Percentiles rank a stretch among this genome's conserved stretches.
Evolutionary conservation across 2,329 filamentous ascomycete species (phyloP).

Genomic region (Fusarium sp.): DNA sequence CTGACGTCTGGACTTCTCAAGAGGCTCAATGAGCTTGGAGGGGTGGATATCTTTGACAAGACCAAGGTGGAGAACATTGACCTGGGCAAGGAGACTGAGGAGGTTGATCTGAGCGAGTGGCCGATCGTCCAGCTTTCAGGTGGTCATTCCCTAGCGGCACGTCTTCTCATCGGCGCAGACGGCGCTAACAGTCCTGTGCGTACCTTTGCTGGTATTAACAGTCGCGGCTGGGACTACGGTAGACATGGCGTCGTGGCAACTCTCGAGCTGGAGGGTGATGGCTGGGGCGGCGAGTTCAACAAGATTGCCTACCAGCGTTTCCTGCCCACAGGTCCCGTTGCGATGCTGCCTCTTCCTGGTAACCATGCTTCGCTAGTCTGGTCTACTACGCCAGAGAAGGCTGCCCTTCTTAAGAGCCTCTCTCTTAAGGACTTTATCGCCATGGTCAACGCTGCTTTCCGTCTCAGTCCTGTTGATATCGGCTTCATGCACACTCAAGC

Average conservation of each 20-base stretch:
- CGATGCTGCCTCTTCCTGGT: conserved; percentile 87
- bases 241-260: conserved; percentile 92
- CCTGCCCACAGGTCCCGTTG: conserved; percentile 88
- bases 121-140: conserved; percentile 78
- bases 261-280: conserved; percentile 71
- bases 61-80: conserved; percentile 81
- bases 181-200: conserved; percentile 94
- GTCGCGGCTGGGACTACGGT: conserved; percentile 91
- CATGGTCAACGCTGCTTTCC: conserved; percentile 93
- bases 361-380: conserved; percentile 87
- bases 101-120: conserved; percentile 83
- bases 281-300: conserved; percentile 60
- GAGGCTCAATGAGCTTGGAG: conserved; percentile 72
- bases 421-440: conserved; percentile 76
- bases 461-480: conserved; percentile 79
- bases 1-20: conserved; percentile 79
- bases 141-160: conserved; percentile 73
- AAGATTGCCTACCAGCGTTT: conserved; percentile 95
- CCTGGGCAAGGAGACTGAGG: conserved; percentile 72
- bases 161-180: conserved; percentile 90
- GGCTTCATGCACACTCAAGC: conserved; percentile 76
- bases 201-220: conserved; percentile 83
- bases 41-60: conserved; percentile 75
- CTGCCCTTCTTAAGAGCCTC: conserved; percentile 79
- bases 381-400: conserved; percentile 86